These are phyloP conservation scores for Aspergillus sclerotiicarbonarius DNA, from an alignment of 495 filamentous ascomycete species.

Conservation along the genomic window DNA sequence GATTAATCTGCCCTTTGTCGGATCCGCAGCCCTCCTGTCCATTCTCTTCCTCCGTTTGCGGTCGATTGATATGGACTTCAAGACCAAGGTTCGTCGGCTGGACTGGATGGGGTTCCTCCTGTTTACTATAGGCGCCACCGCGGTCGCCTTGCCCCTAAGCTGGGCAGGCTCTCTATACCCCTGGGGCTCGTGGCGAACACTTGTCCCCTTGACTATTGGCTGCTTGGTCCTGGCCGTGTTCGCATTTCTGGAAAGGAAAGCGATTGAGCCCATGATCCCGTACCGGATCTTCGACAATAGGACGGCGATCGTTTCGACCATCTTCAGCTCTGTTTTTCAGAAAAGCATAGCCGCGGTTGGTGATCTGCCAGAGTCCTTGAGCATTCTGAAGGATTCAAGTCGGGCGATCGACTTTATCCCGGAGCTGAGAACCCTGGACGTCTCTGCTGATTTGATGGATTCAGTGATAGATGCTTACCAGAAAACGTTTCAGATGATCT, in stretches of 20 bases:
- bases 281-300: slow-evolving; percentile 1
- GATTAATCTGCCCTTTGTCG: neutral
- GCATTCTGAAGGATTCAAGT: neutral
- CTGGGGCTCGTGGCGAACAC: neutral
- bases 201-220: neutral
- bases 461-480: neutral
- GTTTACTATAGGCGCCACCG: neutral
- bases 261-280: neutral
- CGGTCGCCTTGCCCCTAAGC: neutral
- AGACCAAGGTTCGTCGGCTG: neutral
- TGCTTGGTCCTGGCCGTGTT: neutral
- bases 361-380: neutral
- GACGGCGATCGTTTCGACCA: neutral
- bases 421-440: neutral
- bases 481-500: neutral
- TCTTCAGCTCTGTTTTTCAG: neutral
- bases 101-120: neutral
- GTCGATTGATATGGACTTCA: neutral
- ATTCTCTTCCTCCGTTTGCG: neutral
- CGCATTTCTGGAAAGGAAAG: neutral
- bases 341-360: neutral
- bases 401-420: neutral
- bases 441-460: neutral
- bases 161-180: neutral
- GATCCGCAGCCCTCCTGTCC: neutral